Evolutionary conservation across 768 basidiomycete genomes (phyloP).

Genomic region (Lentinula sp.): DNA sequence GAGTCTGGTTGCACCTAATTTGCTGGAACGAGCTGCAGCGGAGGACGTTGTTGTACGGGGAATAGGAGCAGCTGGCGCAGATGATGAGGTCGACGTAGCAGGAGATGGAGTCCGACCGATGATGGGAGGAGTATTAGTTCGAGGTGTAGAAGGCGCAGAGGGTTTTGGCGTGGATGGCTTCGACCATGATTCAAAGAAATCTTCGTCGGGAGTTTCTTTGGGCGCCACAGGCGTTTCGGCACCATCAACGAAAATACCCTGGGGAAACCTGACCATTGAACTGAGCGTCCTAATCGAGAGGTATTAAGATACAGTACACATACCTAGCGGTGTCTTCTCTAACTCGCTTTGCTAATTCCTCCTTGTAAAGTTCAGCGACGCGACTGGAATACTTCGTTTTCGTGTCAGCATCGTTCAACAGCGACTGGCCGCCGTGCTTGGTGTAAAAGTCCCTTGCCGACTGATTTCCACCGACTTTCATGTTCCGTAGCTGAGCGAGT

Average conservation of each 20-base stretch:
- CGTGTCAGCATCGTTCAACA: constrained; percentile 67
- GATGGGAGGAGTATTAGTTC: constrained; percentile 47
- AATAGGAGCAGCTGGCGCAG: constrained; percentile 20
- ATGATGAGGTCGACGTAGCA: constrained; percentile 23
- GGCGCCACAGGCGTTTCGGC: constrained; percentile 40
- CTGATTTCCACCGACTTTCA: constrained; percentile 95
- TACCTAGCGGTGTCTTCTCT: constrained; percentile 70
- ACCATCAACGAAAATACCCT: constrained; percentile 81
- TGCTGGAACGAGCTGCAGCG: constrained; percentile 42
- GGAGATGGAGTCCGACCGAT: constrained; percentile 47
- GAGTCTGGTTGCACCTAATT: constrained; percentile 35
- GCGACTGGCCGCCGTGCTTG: constrained; percentile 71
- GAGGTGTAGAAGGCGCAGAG: constrained; percentile 44
- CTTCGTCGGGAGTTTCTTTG: constrained; percentile 61
- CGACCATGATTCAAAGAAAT: constrained; percentile 97
- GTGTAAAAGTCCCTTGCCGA: constrained; percentile 85
- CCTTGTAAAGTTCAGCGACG: constrained; percentile 85
- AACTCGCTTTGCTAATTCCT: constrained; percentile 77
- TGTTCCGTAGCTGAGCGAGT: constrained; percentile 80
- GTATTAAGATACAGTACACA: constrained; percentile 14
- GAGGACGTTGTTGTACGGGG: constrained; percentile 66
- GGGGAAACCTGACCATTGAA: constrained; percentile 53
- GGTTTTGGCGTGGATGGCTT: constrained; percentile 65
- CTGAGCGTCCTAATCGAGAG: background rate
- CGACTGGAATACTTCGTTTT: constrained; percentile 89